phyloP scores from a whole-genome alignment of 306 rosid genomes.

The Glycine tomentella region DNA sequence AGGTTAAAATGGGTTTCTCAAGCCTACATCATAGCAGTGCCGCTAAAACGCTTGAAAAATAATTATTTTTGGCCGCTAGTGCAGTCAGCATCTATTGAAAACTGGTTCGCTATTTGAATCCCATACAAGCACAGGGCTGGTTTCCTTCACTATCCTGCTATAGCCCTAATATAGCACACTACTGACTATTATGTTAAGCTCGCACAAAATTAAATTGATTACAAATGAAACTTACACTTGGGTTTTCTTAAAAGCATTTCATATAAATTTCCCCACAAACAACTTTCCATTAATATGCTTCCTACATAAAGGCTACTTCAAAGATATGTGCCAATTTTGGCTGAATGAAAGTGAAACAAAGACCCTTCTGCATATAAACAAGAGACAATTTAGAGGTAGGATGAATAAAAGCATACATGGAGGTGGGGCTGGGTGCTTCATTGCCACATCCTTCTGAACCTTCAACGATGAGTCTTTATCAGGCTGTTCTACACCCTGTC shows the following conservation, averaged over 20 bases:
- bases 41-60: too few relatives aligned
- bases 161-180: neutral
- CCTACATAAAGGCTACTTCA: slow-evolving; percentile 38
- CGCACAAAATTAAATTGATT: slow-evolving; percentile 20
- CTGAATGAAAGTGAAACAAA: too few relatives aligned
- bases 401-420: too few relatives aligned
- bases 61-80: too few relatives aligned
- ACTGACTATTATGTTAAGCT: neutral
- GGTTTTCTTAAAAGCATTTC: slow-evolving; percentile 4
- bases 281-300: slow-evolving; percentile 16
- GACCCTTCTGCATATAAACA: too few relatives aligned
- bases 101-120: neutral
- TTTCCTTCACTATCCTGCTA: neutral
- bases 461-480: slow-evolving; percentile 65
- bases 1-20: neutral
- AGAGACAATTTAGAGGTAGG: too few relatives aligned
- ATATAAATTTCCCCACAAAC: neutral
- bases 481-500: slow-evolving; percentile 73
- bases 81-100: too few relatives aligned
- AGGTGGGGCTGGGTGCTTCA: too few relatives aligned
- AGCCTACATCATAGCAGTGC: neutral
- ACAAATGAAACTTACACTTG: slow-evolving; percentile 9
- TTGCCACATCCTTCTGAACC: too few relatives aligned
- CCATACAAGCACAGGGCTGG: neutral
- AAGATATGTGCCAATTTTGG: slow-evolving; percentile 40